phyloP scores from a whole-genome alignment of 306 rosid species.

The Inga leiocalycina region DNA sequence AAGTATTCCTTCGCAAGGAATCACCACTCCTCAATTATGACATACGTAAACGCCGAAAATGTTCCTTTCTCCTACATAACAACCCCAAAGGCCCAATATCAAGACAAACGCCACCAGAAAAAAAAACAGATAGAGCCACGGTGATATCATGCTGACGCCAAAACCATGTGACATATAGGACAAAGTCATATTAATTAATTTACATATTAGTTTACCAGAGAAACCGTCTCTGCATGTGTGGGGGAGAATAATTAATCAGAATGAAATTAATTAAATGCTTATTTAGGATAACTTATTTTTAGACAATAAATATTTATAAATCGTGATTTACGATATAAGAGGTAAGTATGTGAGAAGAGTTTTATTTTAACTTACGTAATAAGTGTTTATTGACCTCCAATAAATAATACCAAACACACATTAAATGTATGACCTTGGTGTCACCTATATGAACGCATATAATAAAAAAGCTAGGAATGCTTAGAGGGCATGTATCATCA shows the following conservation, averaged over 20 bases:
- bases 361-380: too few relatives aligned
- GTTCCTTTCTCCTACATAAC: neutral
- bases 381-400: too few relatives aligned
- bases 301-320: too few relatives aligned
- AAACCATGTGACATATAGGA: neutral
- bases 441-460: neutral
- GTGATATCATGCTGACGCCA: slow-evolving; percentile 29
- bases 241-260: neutral
- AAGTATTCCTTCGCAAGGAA: too few relatives aligned
- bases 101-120: too few relatives aligned
- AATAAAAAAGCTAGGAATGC: neutral
- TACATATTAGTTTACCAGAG: neutral
- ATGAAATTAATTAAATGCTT: neutral
- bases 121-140: neutral
- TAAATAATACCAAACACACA: too few relatives aligned
- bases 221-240: neutral
- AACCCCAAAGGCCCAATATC: too few relatives aligned
- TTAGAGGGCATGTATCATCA: neutral
- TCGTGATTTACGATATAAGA: too few relatives aligned
- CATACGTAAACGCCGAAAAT: neutral
- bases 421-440: neutral
- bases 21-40: neutral
- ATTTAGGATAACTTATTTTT: too few relatives aligned
- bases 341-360: too few relatives aligned
- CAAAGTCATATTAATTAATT: neutral